Conservation (phyloP, 2,329 filamentous ascomycete species). For the Dryadomyces sulphureus region DNA sequence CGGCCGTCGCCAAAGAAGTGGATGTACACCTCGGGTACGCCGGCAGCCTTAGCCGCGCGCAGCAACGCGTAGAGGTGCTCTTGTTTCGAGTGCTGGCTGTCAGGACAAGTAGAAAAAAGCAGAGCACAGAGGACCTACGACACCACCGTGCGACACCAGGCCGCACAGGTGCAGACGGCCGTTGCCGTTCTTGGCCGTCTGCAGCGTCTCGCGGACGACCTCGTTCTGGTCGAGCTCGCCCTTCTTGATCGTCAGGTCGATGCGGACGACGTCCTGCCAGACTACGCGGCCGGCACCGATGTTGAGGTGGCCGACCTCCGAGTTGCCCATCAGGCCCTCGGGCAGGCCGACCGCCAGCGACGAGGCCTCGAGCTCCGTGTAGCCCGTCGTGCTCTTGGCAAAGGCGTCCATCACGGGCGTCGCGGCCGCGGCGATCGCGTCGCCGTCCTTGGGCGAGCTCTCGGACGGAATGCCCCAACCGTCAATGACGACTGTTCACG, state of each 20-base stretch:
- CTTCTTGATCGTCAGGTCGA: conserved; percentile 85
- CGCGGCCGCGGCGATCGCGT: conserved; percentile 86
- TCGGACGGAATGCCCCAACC: conserved; percentile 86
- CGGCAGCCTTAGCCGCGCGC: conserved; percentile 75
- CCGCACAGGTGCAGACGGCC: conserved; percentile 86
- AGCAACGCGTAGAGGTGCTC: conserved; percentile 80
- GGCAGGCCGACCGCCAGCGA: conserved; percentile 91
- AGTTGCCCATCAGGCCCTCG: conserved; percentile 97
- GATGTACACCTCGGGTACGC: conserved; percentile 84
- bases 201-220: conserved; percentile 63
- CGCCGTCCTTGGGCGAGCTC: conserved; percentile 71
- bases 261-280: conserved; percentile 96
- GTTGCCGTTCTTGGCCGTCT: conserved; percentile 70
- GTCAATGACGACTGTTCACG: conserved; percentile 76
- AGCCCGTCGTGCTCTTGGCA: conserved; percentile 68
- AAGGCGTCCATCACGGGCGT: conserved; percentile 94
- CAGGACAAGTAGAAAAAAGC: background rate
- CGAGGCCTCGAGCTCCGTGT: conserved; percentile 85
- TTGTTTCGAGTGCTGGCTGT: conserved; percentile 70
- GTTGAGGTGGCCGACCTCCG: conserved; percentile 95
- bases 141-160: conserved; percentile 87
- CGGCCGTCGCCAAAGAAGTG: conserved; percentile 98
- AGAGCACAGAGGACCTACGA: conserved; percentile 30
- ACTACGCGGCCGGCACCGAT: conserved; percentile 95
- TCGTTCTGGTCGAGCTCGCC: conserved; percentile 61